These are phyloP conservation scores for Daucus carota DNA, from an alignment of 129 eudicot species.

Conservation along the genomic window DNA sequence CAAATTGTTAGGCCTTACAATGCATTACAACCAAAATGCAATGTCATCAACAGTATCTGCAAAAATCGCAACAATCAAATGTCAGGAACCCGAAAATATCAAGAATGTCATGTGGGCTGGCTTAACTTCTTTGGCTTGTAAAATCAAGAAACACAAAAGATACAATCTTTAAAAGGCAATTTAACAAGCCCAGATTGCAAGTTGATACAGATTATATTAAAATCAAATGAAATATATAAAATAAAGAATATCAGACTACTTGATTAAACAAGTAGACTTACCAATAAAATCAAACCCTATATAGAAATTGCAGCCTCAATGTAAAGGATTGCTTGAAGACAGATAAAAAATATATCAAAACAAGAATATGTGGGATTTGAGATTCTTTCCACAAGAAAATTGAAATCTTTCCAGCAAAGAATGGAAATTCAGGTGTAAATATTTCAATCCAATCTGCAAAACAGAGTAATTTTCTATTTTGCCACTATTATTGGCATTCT, in stretches of 20 bases:
- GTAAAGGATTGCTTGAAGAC: background rate
- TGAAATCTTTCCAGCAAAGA: background rate
- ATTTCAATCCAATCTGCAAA: background rate
- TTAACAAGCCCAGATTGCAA: background rate
- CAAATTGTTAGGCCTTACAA: conserved; percentile 3
- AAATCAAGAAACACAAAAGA: background rate
- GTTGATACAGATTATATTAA: background rate
- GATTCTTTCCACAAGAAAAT: background rate
- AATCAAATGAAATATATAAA: background rate
- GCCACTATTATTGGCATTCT: background rate
- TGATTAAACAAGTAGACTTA: background rate
- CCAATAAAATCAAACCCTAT: background rate
- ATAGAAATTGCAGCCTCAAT: background rate
- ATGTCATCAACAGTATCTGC: background rate
- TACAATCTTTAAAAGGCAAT: background rate
- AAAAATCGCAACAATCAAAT: background rate
- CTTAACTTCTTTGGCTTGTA: background rate
- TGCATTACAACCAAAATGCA: background rate
- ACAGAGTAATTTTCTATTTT: background rate
- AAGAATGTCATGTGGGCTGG: background rate
- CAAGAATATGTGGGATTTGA: background rate
- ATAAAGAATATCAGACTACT: background rate
- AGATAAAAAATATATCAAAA: background rate
- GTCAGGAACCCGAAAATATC: background rate
- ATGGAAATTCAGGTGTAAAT: no score